These are phyloP conservation scores for Boletus semigastroideus DNA, from an alignment of 1,284 basidiomycete genomes.

Conservation along the genomic window DNA sequence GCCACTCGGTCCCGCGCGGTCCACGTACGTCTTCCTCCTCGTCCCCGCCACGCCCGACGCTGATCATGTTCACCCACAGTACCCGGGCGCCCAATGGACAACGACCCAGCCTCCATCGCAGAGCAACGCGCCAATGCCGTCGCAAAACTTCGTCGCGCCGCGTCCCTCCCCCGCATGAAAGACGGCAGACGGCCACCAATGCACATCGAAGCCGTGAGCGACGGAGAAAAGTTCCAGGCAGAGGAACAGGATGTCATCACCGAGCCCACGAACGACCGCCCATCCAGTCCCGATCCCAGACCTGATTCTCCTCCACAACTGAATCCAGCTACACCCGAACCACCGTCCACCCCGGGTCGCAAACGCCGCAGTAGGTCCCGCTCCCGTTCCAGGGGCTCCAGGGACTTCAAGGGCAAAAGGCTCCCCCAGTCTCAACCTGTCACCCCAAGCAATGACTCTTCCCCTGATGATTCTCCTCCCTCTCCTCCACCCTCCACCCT, in stretches of 20 bases:
- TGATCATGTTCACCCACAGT: constrained; percentile 1
- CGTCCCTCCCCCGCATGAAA: constrained; percentile 85
- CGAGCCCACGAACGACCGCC: constrained; percentile 23
- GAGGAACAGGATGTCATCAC: constrained; percentile 33
- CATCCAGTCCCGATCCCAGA: constrained; percentile 18
- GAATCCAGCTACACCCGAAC: constrained; percentile 35
- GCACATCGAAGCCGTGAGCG: constrained; percentile 75
- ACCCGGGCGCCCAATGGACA: constrained; percentile 31
- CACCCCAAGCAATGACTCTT: constrained; percentile 58
- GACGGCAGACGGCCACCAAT: constrained; percentile 82
- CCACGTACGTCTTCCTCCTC: constrained; percentile 7
- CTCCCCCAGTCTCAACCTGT: constrained; percentile 43
- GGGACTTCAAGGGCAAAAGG: constrained; percentile 66
- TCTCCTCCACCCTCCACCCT: constrained; percentile 38
- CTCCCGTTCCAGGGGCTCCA: constrained; percentile 71
- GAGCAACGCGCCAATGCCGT: constrained; percentile 81
- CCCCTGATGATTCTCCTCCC: constrained; percentile 58
- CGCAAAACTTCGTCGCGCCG: constrained; percentile 85
- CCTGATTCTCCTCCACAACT: constrained; percentile 21
- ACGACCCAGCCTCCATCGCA: constrained; percentile 53
- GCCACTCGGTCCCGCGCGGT: constrained; percentile 7
- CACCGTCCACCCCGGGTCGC: constrained; percentile 40
- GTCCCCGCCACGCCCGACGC: neutral
- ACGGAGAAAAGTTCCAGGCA: constrained; percentile 61
- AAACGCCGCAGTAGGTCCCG: constrained; percentile 74